Base-by-base conservation (phyloP, 1,284 basidiomycete genomes). In the Boletus semigastroideus region DNA sequence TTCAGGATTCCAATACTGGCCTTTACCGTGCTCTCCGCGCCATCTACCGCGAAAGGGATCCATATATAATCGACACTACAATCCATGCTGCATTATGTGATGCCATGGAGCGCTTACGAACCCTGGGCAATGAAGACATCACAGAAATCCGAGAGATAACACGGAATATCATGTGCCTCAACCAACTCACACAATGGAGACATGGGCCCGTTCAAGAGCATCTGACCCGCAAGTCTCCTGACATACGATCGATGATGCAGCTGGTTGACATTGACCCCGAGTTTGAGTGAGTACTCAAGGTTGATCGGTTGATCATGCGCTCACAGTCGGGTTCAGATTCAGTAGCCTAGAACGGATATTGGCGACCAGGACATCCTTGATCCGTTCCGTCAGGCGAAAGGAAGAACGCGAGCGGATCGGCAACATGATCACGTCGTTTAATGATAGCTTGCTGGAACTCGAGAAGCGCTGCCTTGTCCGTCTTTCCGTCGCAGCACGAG, bases 11-110 rank as follows among this genome's bases (percentile, higher is more conserved):
- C 7, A 83, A 80, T n/a, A 74, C 79, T 14, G 73, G 85, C 1
- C 72, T 97, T 4, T 98, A 95, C 69, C 74, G 79, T 22, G 86
- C 91, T 12, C 75, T 99, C 22, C 83, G 88, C 28, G 84, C 90
- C 0, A 74, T 92, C 12, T 82, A 94, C 60, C 79, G 88, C 6
- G 87, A 90, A 61, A 79, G 88, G 19, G 82, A 90, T 59, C 59
- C 71, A 0, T 64, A 64, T 0, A 65, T 70, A 0, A 74, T 87
- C 3, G 75, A 84, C 45, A 36, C 51, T 1, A 72, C 78, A 7
- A 69, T 92, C 13, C 73, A 78, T 17, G 65, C 63, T 5, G 77
- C 82, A 1, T 71, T 92, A 31, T 66, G 70, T 2, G 70, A 76
- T 45, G 87, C 92, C 63, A 81, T 92, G 73, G 72, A 73, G 28